Base-by-base conservation (phyloP, 2,329 filamentous ascomycete genomes). In the Apiospora pterosperma region DNA sequence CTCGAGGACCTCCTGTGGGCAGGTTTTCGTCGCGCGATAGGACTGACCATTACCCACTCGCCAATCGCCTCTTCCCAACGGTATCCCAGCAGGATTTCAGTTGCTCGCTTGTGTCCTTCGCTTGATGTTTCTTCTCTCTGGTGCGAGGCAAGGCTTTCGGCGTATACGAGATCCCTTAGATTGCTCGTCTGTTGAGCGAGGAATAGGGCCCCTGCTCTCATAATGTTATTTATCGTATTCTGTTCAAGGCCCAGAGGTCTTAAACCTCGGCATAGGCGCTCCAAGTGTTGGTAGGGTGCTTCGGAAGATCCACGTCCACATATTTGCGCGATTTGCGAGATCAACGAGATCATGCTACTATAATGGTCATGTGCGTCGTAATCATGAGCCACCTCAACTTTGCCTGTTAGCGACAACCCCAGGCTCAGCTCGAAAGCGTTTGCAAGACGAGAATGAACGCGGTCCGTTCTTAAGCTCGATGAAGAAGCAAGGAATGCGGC, bases 11-110 rank as follows among this genome's bases (percentile, higher is more conserved):
- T 70, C 73, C 62, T 64, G 39, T 59, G 73, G 16, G 52, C 67
- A 34, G 61, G 8, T 36, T 61, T 48, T 59, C 34, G 69, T 59
- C 74, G 73, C 41, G 66, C 59, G 61, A 70, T 73, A 34, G 84
- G 84, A 55, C 81, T 85, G 42, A 75, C 77, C 21, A 78, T 82
- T 61, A 87, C 80, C 84, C 84, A 87, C 72, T 86, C 84, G 39
- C 82, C 80, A 70, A 87, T 85, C 55, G 80, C 81, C 69, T 85
- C 83, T 70, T 86, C 84, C 84, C 84, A 87, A 36, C 81, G 74
- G 73, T 78, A 85, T 71, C 60, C 60, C 60, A 62, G 39, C 25
- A 62, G 11, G 19, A 23, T 23, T 28, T 28, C 21, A 5, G 31
- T 31, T 25, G 55, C 28, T 28, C 28, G n/a, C 21, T 52, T 16